Evolutionary conservation across 345 rosid genomes (phyloP), one percentile per base, ranked within the genome.

Genomic region (Pelargonium nanum): DNA sequence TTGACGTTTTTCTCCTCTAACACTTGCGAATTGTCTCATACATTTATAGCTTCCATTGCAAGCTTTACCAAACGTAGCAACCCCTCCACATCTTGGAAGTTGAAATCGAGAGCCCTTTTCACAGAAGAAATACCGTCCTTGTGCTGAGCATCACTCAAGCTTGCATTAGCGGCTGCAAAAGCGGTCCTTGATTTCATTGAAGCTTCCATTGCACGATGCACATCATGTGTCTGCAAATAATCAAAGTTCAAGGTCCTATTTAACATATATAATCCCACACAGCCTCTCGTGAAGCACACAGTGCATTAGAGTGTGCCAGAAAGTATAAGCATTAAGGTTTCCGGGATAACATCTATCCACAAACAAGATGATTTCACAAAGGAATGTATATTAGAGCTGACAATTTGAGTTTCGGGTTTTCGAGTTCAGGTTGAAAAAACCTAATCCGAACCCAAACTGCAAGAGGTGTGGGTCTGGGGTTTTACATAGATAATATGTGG

Each of bases 161-260:
- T 77, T 22, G 57, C 70, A 67, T 65, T 76, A 70, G 81, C 86
- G 68, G 86, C 86, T 30, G 76, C 78, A 72, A 87, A 80, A 24
- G 99, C 86, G 68, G 58, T 64, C 50, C 70, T 80, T 44, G 96
- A 86, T 75, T 83, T 94, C 72, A 86, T 88, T n/a, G 99, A 81
- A 65, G 99, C 99, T 65, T 90, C 97, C 95, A 94, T 85, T 30
- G 96, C 97, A 76, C 70, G 75, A 74, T 70, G 80, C 62, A 88
- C 86, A 55, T 94, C 82, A 62, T 88, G 96, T 15, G 84, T 60
- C 99, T 94, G 90, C 63, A 77, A 72, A 51, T 44, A 61, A 66
- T 45, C 60, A 62, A 56, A 68, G 50, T 61, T 64, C 34, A 58
- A 45, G 22, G 62, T 26, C 48, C 64, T 55, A 24, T 21, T 23